Evolutionary conservation across 805 yeast species (phyloP), one percentile per base, ranked within the genome.

Genomic region (Schwanniomyces polymorphus): DNA sequence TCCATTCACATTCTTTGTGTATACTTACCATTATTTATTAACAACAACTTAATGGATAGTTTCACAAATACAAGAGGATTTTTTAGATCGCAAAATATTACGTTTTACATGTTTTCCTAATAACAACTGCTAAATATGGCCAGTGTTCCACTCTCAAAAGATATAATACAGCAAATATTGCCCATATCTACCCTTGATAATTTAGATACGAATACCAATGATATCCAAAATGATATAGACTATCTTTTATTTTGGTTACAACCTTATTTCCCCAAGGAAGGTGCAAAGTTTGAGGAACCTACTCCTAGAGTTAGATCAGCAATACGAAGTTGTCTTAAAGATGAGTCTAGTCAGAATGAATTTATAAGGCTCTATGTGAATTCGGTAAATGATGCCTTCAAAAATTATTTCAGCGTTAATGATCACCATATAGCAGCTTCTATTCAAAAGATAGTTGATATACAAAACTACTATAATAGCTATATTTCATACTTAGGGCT

Each of bases 301-400:
- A 59, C 70, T 23, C 66, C 61, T 17, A 53, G 78, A 25, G 59
- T 69, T 7, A 64, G 60, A 35, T 56, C 70, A 1, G 76, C 76
- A 3, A 68, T 72, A 10, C 54, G 67, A 40, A 58, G 67, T 12
- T 69, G 75, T 42, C 55, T 72, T 18, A 67, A 68, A 42, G 70
- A 68, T 45, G 67, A 64, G 4, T 9, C 34, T 4, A 59, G 57
- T 35, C 76, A 70, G 47, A 50, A 56, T 9, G 67, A 67, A 12
- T 72, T 73, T 42, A 60, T 67, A 12, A 59, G 55, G 23, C 55
- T 73, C 14, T 66, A 67, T 41, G 51, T 61, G 31, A 69, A 68
- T 51, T 64, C 75, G 2, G 60, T 73, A 10, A 57, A 57, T 12
- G 34, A 23, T 8, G 54, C 55, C 29, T 61, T 66, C 43, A 41